Percentiles rank a stretch among this genome's conserved stretches.
phyloP scores from a whole-genome alignment of 495 filamentous ascomycete genomes.

The Aspergillus leporis region DNA sequence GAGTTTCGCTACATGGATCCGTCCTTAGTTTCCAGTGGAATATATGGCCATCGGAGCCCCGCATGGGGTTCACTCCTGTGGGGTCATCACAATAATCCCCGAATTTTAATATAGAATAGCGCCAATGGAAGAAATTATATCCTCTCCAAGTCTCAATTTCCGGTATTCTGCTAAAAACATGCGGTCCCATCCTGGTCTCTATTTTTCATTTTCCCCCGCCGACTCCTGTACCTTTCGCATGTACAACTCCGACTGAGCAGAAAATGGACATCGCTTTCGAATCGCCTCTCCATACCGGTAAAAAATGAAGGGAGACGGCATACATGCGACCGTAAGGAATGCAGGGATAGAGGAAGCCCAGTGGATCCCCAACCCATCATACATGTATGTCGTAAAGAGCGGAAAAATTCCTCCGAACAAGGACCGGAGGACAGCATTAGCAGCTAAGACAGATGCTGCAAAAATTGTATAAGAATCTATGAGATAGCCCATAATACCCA shows the following conservation, averaged over 20 bases:
- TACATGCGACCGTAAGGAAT: slow-evolving; percentile 64
- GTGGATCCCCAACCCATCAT: slow-evolving; percentile 62
- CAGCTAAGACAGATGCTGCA: slow-evolving; percentile 13
- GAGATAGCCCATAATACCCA: too few relatives aligned
- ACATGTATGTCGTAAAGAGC: slow-evolving; percentile 70
- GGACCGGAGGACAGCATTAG: slow-evolving; percentile 3
- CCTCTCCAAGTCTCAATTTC: background rate
- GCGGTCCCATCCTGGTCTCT: background rate
- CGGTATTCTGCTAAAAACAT: background rate
- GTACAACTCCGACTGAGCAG: slow-evolving; percentile 49
- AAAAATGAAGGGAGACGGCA: slow-evolving; percentile 69
- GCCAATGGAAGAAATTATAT: background rate
- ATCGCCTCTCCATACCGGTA: slow-evolving; percentile 62
- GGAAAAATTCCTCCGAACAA: slow-evolving; percentile 36
- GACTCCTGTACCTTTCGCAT: background rate
- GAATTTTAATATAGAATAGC: background rate
- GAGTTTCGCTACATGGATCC: background rate
- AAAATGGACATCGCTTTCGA: slow-evolving; percentile 62
- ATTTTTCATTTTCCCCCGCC: background rate
- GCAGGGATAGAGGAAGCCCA: slow-evolving; percentile 70
- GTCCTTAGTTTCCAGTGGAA: too few relatives aligned
- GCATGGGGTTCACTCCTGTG: slow-evolving; percentile 1
- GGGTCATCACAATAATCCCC: background rate
- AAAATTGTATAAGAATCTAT: slow-evolving; percentile 42
- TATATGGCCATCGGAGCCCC: background rate